phyloP scores from a whole-genome alignment of 441 rosid species.

The Omphalea diandra region DNA sequence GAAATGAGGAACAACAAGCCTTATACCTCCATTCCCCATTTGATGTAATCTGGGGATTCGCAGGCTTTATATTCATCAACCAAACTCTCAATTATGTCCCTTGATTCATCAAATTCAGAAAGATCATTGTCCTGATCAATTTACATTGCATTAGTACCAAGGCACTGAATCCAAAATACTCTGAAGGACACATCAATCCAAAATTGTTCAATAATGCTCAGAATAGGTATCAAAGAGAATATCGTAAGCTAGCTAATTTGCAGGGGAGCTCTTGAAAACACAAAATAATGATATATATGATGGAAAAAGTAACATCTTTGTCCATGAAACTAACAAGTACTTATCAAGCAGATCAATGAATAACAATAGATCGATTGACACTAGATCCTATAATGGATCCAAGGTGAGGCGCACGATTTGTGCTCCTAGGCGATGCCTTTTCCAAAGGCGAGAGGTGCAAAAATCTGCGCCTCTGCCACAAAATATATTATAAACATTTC shows the following conservation, averaged over 20 bases:
- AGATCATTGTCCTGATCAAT: constrained; percentile 90
- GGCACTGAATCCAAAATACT: not conserved
- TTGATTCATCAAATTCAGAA: constrained; percentile 96
- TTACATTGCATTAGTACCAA: constrained; percentile 2
- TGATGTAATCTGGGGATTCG: constrained; percentile 97
- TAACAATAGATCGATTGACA: not conserved
- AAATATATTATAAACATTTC: too few species aligned
- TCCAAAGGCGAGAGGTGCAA: too few species aligned
- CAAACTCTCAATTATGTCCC: constrained; percentile 87
- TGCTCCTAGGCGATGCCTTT: too few species aligned
- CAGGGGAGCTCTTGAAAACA: not conserved
- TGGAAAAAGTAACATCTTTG: not conserved
- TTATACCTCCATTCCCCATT: constrained; percentile 99
- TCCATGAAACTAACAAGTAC: not conserved
- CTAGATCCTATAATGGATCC: constrained; percentile 12
- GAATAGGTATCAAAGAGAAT: not conserved
- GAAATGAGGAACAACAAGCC: constrained; percentile 1
- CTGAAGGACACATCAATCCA: not conserved
- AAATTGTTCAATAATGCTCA: not conserved
- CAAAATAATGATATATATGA: not conserved
- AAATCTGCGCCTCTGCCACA: too few species aligned
- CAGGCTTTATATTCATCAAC: constrained; percentile 99
- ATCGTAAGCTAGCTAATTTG: too few species aligned
- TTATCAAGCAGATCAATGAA: not conserved
- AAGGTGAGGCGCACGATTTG: too few species aligned